These are phyloP conservation scores for Stephanodiscus minutulus DNA, from an alignment of 108 stramenopile genomes.

Conservation along the genomic window DNA sequence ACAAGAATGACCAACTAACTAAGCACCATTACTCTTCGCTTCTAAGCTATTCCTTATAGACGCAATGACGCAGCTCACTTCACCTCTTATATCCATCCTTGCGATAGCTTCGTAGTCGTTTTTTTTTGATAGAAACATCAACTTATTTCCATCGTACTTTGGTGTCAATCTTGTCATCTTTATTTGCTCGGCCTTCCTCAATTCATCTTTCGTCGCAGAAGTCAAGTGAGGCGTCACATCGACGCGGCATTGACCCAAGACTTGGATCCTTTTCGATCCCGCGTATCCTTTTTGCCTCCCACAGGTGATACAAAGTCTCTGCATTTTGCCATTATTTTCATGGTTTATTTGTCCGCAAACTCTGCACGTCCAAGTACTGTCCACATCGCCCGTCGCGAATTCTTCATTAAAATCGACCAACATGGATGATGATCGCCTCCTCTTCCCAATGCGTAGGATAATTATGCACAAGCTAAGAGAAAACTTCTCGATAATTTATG, in stretches of 20 bases:
- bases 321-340: neutral
- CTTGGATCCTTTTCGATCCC: neutral
- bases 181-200: neutral
- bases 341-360: neutral
- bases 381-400: neutral
- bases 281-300: neutral
- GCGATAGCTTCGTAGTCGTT: conserved; percentile 1
- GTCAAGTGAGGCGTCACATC: neutral
- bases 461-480: no score
- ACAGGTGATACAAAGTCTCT: neutral
- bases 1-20: no score
- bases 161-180: neutral
- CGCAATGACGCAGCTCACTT: neutral
- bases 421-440: no score
- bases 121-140: conserved; percentile 1
- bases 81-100: neutral
- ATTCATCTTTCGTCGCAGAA: neutral
- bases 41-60: neutral
- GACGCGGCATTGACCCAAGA: neutral
- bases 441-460: no score
- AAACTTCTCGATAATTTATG: no score
- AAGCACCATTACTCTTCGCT: neutral
- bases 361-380: neutral
- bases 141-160: neutral
- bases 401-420: neutral